Conservation (phyloP, 768 basidiomycete species). For the Infundibulicybe gibba region DNA sequence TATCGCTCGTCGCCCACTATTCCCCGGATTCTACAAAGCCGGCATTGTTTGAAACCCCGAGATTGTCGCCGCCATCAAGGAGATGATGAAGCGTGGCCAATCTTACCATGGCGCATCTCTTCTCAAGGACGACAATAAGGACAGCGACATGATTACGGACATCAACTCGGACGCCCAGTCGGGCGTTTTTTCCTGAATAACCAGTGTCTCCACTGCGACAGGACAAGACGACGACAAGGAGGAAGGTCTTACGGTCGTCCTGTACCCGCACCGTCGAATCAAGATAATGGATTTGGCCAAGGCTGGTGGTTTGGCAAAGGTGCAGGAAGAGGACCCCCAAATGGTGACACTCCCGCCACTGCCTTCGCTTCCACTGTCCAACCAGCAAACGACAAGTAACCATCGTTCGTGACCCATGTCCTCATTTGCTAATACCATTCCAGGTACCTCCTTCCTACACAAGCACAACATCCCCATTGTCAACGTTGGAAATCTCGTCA, state of each 20-base stretch:
- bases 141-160: constrained; percentile 90
- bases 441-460: constrained; percentile 79
- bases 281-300: constrained; percentile 85
- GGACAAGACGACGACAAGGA: constrained; percentile 61
- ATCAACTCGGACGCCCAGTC: constrained; percentile 81
- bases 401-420: constrained; percentile 2
- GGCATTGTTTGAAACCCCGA: constrained; percentile 89
- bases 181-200: constrained; percentile 98
- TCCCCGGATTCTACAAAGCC: constrained; percentile 99
- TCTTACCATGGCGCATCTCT: constrained; percentile 97
- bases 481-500: constrained; percentile 80
- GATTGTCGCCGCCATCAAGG: constrained; percentile 91
- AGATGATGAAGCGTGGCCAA: constrained; percentile 95
- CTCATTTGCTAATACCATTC: neutral
- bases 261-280: constrained; percentile 92
- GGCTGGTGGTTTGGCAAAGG: constrained; percentile 41
- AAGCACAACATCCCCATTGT: constrained; percentile 83
- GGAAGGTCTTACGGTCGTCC: constrained; percentile 89
- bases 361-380: constrained; percentile 22
- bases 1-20: constrained; percentile 91
- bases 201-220: constrained; percentile 77
- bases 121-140: constrained; percentile 89
- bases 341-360: constrained; percentile 47
- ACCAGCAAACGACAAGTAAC: constrained; percentile 9
- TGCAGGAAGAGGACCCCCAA: constrained; percentile 38